These are phyloP conservation scores for Penicillium arizonense DNA, from an alignment of 495 filamentous ascomycete species.

Conservation along the genomic window DNA sequence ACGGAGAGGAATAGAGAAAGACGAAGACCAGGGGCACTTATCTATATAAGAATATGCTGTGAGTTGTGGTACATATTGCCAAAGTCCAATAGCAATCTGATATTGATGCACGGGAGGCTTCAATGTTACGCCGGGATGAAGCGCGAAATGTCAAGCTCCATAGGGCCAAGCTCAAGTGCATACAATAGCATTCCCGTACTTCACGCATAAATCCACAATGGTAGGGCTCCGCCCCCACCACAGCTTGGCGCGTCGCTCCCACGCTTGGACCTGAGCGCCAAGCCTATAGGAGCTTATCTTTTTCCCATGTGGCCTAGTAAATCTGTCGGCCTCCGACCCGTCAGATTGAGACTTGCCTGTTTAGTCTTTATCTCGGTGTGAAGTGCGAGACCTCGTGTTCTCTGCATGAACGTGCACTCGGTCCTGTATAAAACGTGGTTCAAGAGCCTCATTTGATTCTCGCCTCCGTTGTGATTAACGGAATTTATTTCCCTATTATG, in stretches of 20 bases:
- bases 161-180: background rate
- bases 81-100: background rate
- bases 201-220: too few species aligned
- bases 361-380: conserved; percentile 4
- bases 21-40: background rate
- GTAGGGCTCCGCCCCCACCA: too few species aligned
- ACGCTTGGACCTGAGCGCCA: background rate
- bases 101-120: background rate
- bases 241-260: too few species aligned
- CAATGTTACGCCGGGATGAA: conserved; percentile 3
- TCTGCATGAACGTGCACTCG: background rate
- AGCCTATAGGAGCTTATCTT: background rate
- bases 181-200: too few species aligned
- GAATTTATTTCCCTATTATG: conserved; percentile 6
- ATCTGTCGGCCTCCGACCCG: too few species aligned
- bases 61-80: too few species aligned
- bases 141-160: conserved; percentile 1
- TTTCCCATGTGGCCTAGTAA: background rate
- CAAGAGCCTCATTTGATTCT: too few species aligned
- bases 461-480: too few species aligned
- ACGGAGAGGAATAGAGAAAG: background rate
- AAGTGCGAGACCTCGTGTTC: conserved; percentile 7
- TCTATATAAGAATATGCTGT: background rate
- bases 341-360: background rate
- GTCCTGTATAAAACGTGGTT: conserved; percentile 6